phyloP scores from a whole-genome alignment of 1,284 basidiomycete species.

The Rhodotorula sp. region DNA sequence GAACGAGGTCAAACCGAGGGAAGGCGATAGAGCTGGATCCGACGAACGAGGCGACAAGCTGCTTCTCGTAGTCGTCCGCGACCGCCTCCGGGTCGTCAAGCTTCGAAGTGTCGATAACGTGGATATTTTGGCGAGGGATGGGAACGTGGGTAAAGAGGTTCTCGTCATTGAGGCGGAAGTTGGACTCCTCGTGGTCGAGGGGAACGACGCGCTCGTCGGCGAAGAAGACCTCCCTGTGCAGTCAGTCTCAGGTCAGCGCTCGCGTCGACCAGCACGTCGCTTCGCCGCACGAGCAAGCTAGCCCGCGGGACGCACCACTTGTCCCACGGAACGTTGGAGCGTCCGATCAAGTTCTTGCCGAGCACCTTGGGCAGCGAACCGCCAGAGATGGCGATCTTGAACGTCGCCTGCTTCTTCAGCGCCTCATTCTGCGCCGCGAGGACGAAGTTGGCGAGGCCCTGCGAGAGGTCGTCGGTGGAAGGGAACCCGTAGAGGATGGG shows the following conservation, averaged over 20 bases:
- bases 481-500: slow-evolving; percentile 76
- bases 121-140: slow-evolving; percentile 74
- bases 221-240: slow-evolving; percentile 89
- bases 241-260: no score
- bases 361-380: slow-evolving; percentile 88
- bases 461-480: slow-evolving; percentile 53
- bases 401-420: slow-evolving; percentile 79
- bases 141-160: slow-evolving; percentile 81
- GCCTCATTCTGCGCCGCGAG: slow-evolving; percentile 86
- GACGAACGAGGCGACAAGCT: slow-evolving; percentile 86
- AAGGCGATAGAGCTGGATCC: slow-evolving; percentile 85
- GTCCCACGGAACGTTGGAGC: slow-evolving; percentile 83
- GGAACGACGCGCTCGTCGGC: slow-evolving; percentile 96
- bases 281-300: not conserved
- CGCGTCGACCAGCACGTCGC: not conserved
- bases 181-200: slow-evolving; percentile 86
- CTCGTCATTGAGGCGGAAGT: slow-evolving; percentile 73
- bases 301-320: slow-evolving; percentile 67
- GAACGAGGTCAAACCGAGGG: slow-evolving; percentile 90
- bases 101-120: slow-evolving; percentile 71
- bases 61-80: slow-evolving; percentile 76
- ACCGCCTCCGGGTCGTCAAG: slow-evolving; percentile 57
- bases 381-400: slow-evolving; percentile 89
- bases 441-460: slow-evolving; percentile 75
- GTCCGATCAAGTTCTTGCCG: slow-evolving; percentile 63